A percentile compares a stretch with the other conserved stretches of the same genome.
These are phyloP conservation scores for Fomitopsis pulvina DNA, from an alignment of 768 basidiomycete species.

Conservation along the genomic window DNA sequence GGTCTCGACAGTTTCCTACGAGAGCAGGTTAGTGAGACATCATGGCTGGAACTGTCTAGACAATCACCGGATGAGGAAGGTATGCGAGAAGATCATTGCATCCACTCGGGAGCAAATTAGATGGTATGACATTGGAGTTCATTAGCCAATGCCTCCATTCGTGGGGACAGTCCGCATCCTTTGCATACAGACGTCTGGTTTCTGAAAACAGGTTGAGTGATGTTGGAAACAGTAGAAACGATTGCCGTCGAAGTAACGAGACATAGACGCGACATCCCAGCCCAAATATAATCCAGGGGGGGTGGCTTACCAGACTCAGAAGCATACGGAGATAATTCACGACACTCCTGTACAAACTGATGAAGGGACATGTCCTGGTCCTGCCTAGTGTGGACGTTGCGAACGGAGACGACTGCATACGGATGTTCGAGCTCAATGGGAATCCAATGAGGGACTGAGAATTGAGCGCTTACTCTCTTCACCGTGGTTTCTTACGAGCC, in stretches of 20 bases:
- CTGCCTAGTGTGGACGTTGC: conserved; percentile 53
- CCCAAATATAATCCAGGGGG: too few species aligned
- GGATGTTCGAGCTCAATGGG: neutral
- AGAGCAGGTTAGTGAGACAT: neutral
- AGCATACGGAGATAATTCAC: neutral
- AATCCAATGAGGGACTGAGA: conserved; percentile 11
- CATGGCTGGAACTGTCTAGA: neutral
- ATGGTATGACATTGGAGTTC: conserved; percentile 41
- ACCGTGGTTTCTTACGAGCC: conserved; percentile 33
- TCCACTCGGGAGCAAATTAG: conserved; percentile 43
- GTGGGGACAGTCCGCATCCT: conserved; percentile 65
- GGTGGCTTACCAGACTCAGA: conserved; percentile 9
- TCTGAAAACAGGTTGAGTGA: conserved; percentile 38
- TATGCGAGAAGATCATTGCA: conserved; percentile 51
- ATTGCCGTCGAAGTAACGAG: too few species aligned
- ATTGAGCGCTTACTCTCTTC: conserved; percentile 21
- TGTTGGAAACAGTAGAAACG: too few species aligned
- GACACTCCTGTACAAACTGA: conserved; percentile 45
- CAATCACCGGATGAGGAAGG: conserved; percentile 45
- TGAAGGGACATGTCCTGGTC: conserved; percentile 46
- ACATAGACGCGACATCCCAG: too few species aligned
- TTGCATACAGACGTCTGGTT: conserved; percentile 62
- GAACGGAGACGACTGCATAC: conserved; percentile 46
- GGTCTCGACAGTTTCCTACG: conserved; percentile 59
- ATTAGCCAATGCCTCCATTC: conserved; percentile 61